These are phyloP conservation scores for Saccharomycopsis sp. DNA, from an alignment of 805 yeast species.

Conservation along the genomic window DNA sequence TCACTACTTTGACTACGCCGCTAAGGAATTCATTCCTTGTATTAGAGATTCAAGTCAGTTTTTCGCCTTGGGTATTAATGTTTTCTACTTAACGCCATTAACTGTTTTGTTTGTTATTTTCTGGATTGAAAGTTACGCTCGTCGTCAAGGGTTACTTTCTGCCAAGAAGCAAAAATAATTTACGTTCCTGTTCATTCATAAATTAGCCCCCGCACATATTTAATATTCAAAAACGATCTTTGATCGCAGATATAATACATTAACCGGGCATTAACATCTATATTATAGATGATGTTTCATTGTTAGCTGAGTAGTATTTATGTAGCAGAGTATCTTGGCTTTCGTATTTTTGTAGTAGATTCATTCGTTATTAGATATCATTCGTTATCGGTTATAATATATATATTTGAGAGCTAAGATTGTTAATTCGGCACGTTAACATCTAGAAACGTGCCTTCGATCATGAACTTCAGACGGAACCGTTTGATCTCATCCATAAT, in stretches of 20 bases:
- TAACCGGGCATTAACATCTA: too few relatives aligned
- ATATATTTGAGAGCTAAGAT: too few relatives aligned
- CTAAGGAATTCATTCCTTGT: constrained; percentile 41
- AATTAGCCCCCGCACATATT: not conserved
- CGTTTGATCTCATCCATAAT: not conserved
- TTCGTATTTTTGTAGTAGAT: too few relatives aligned
- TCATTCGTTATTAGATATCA: too few relatives aligned
- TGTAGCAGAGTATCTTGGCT: too few relatives aligned
- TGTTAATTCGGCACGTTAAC: too few relatives aligned
- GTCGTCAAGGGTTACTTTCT: constrained; percentile 3
- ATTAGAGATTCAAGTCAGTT: constrained; percentile 54
- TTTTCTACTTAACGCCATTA: constrained; percentile 59
- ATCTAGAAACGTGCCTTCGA: not conserved
- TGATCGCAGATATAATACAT: too few relatives aligned
- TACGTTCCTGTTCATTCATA: not conserved
- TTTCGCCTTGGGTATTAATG: constrained; percentile 55
- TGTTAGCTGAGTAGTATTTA: too few relatives aligned
- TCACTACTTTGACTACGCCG: constrained; percentile 45
- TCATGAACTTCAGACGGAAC: not conserved
- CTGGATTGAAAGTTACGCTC: constrained; percentile 50
- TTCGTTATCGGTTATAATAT: too few relatives aligned
- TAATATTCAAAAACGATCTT: too few relatives aligned
- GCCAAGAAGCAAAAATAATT: not conserved
- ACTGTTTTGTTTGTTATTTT: constrained; percentile 60
- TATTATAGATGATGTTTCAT: too few relatives aligned